Base-by-base conservation (phyloP, 1,284 basidiomycete species). In the Sanguinoderma infundibulare region DNA sequence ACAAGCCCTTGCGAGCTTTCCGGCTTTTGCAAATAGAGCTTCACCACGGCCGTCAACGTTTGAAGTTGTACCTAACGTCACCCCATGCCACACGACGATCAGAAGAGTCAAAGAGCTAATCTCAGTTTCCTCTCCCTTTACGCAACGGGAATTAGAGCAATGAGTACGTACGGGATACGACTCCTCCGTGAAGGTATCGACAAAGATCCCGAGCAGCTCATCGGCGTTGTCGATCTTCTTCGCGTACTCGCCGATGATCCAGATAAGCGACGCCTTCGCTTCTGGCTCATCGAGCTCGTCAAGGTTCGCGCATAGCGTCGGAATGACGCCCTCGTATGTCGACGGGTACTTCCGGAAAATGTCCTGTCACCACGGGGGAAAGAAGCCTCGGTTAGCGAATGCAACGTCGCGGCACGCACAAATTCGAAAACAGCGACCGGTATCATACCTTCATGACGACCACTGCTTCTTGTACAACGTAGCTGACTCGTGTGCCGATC, bases 311-410 rank as follows among this genome's bases (percentile, higher is more conserved):
- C 97, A 99, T 38, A 99, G 79, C 1, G 92, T 96, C 1, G 95
- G 95, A 68, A 99, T 98, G 69, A 98, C 92, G 56, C 95, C 95
- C 78, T 98, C 98, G 76, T 98, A 99, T 34, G 94, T 94, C 56
- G 90, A 91, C n/a, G 97, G 98, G 74, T 98, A 99, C 79, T 96
- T 93, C 58, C 97, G 87, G 87, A 99, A 98, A 66, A 99, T 98
- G 74, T 99, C 98, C 91, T 94, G 69, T 28, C 32, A 15, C 22
- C 10, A 32, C 9, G 8, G n/a, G 14, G 20, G n/a, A n/a, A 24
- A 39, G 20, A 64, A 49, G 53, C 32, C 36, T 61, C 0, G 50
- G 20, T 35, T 36, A 50, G 39, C 24, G 12, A 8, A 32, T 6
- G 1, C 36, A 26, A n/a, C 22, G 40, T 15, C 38, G 36, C 1